Evolutionary conservation across 768 basidiomycete species (phyloP).

Genomic region (Leccinellum rugosiceps): DNA sequence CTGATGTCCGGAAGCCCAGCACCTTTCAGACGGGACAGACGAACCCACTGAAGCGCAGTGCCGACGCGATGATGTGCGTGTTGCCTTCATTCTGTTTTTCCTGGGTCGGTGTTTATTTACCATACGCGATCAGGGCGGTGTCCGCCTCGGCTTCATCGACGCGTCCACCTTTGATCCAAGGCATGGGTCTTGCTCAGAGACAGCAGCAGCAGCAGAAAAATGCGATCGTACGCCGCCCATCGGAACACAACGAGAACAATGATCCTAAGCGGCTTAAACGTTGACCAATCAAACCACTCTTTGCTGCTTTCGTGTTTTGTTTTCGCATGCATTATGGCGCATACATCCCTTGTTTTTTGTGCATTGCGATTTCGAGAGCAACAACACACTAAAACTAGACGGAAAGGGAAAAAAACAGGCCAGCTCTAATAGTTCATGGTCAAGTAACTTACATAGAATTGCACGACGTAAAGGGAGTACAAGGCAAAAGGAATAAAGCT

Average conservation of each 20-base stretch:
- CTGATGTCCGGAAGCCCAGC: slow-evolving; percentile 10
- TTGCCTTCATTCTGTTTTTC: neutral
- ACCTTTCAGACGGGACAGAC: slow-evolving; percentile 2
- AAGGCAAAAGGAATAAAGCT: neutral
- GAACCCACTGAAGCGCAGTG: slow-evolving; percentile 32
- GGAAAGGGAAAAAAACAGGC: neutral
- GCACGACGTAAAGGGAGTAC: neutral
- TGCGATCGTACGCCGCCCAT: slow-evolving; percentile 14
- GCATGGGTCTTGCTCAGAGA: slow-evolving; percentile 41
- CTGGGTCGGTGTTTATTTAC: neutral
- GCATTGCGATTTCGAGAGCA: neutral
- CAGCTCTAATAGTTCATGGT: neutral
- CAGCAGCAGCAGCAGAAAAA: slow-evolving; percentile 24
- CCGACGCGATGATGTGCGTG: slow-evolving; percentile 33
- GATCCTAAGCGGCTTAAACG: slow-evolving; percentile 42
- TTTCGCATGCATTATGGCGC: neutral
- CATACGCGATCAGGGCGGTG: slow-evolving; percentile 9
- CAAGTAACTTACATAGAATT: neutral
- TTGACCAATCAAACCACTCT: slow-evolving; percentile 14
- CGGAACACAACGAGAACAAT: slow-evolving; percentile 23
- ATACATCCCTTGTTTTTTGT: neutral
- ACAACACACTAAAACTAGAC: neutral
- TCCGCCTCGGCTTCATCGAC: slow-evolving; percentile 19
- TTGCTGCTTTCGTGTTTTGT: neutral
- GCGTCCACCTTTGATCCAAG: slow-evolving; percentile 26